Percentiles rank a stretch among this genome's conserved stretches.
phyloP scores from a whole-genome alignment of 768 basidiomycete genomes.

The Leccinum variicolor region DNA sequence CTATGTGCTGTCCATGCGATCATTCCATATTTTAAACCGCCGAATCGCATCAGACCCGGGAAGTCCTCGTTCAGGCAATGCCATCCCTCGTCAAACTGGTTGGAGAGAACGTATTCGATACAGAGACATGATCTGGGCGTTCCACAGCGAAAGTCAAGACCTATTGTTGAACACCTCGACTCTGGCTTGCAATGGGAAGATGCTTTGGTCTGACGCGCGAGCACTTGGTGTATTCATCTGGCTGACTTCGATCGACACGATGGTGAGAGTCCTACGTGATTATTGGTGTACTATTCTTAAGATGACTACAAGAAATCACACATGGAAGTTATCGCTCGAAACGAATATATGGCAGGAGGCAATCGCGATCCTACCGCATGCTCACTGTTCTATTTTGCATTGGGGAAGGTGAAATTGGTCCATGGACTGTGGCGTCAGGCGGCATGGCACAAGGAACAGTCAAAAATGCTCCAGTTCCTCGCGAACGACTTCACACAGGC shows the following conservation, averaged over 20 bases:
- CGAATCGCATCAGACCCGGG: conserved; percentile 49
- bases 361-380: conserved; percentile 85
- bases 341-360: conserved; percentile 88
- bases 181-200: conserved; percentile 75
- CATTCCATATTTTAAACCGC: conserved; percentile 81
- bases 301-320: conserved; percentile 59
- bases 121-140: conserved; percentile 97
- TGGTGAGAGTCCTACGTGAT: conserved; percentile 51
- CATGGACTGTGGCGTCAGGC: conserved; percentile 96
- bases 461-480: conserved; percentile 87
- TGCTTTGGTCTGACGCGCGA: conserved; percentile 87
- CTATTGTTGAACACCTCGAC: conserved; percentile 69
- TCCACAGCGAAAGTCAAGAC: conserved; percentile 92
- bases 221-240: conserved; percentile 86
- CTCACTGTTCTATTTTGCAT: conserved; percentile 91
- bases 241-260: conserved; percentile 71
- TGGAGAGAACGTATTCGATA: conserved; percentile 79
- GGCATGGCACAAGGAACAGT: conserved; percentile 88
- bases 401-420: conserved; percentile 89
- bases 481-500: conserved; percentile 82
- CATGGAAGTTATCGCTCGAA: conserved; percentile 85
- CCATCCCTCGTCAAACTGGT: conserved; percentile 45
- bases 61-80: conserved; percentile 43
- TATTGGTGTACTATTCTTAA: not conserved
- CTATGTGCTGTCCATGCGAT: conserved; percentile 89